Base-by-base conservation (phyloP, 352 stramenopile genomes). In the Aphanomyces cochlioides region DNA sequence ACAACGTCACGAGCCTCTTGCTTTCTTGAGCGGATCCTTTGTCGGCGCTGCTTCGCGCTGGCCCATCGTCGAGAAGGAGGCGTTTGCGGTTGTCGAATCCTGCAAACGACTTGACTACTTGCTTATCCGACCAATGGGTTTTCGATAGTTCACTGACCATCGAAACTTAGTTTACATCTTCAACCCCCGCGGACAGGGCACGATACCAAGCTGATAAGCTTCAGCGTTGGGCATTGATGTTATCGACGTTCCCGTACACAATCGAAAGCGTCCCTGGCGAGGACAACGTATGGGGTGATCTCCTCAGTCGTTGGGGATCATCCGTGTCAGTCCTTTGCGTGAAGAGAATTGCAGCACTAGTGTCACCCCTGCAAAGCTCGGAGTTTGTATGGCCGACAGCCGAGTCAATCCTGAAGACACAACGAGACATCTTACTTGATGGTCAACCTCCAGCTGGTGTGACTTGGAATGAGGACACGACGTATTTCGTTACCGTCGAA, bases 241-340 rank as follows among this genome's bases (percentile, higher is more conserved):
- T 79, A 53, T 60, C 50, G 15, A 66, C 68, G 19, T 79, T 77
- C 39, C 59, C 65, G 7, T 81, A 79, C 38, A 40, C 56, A 19
- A 74, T 81, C 15, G 68, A 78, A 4, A 67, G 74, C 54, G 54
- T 79, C 17, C 3, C 68, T 8, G 72, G 74, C 3, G 67, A 77
- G 0, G 67, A 67, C 2, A 79, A 81, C n/a, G 68, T 77, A 13
- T 81, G 76, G 76, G 70, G 65, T 0, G 74, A 81, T 56, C 67
- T 81, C 21, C 66, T 81, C 7, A 73, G 63, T 2, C 40, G 76
- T 5, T 78, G 74, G 72, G 73, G 61, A 40, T 17, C 57, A 74
- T 63, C 63, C n/a, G 12, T 5, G 8, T 5, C 7, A 6, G 34
- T 10, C 12, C 13, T 6, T 17, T 36, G 7, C 28, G 17, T 39